phyloP scores from a whole-genome alignment of 2,329 filamentous ascomycete genomes.

The Scedosporium aurantiacum region DNA sequence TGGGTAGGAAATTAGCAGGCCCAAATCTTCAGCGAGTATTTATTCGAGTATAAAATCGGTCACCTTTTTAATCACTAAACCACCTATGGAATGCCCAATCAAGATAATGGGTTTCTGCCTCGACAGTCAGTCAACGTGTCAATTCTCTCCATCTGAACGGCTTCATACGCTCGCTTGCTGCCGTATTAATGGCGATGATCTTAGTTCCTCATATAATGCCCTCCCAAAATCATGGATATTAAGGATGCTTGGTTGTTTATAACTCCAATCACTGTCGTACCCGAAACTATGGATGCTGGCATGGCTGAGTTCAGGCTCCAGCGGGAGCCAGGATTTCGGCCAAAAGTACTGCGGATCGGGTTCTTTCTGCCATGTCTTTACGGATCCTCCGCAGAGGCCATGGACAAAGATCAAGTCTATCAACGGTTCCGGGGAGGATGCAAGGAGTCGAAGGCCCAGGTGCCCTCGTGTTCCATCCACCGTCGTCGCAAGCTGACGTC shows the following conservation, averaged over 20 bases:
- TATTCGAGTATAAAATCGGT: background rate
- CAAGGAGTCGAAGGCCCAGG: conserved; percentile 16
- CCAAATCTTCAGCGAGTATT: too few relatives aligned
- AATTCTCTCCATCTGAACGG: background rate
- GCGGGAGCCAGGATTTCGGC: conserved; percentile 27
- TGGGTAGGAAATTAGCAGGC: background rate
- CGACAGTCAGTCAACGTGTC: background rate
- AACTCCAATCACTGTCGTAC: conserved; percentile 20
- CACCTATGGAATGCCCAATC: conserved; percentile 19
- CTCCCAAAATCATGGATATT: conserved; percentile 21
- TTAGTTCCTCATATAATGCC: conserved; percentile 12
- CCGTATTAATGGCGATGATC: background rate
- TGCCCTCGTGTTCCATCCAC: conserved; percentile 11
- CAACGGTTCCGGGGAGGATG: conserved; percentile 17
- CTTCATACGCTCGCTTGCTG: background rate
- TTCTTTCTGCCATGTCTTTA: conserved; percentile 28
- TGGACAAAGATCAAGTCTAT: conserved; percentile 31
- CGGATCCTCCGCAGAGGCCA: conserved; percentile 27
- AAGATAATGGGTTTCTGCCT: conserved; percentile 16
- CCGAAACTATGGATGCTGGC: conserved; percentile 21
- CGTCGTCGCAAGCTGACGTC: background rate
- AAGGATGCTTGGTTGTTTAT: conserved; percentile 11
- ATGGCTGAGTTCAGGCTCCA: conserved; percentile 17
- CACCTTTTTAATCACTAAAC: conserved; percentile 23
- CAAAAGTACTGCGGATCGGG: conserved; percentile 22